Conservation (phyloP, 2,329 filamentous ascomycete species). For the Cytospora schulzeri region DNA sequence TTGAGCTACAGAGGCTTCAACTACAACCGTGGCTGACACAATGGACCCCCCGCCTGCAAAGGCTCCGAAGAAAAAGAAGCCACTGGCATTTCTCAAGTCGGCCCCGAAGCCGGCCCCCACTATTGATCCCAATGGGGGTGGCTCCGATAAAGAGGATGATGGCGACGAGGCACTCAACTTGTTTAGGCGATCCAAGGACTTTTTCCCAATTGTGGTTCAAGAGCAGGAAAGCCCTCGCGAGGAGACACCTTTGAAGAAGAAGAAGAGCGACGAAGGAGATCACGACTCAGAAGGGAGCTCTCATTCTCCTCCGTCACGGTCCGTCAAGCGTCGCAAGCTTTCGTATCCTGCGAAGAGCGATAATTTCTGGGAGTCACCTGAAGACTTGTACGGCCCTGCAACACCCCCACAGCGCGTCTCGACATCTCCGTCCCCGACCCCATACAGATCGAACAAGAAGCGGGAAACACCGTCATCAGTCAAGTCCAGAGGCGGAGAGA, state of each 20-base stretch:
- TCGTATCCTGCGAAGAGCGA: constrained; percentile 6
- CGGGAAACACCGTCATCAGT: constrained; percentile 4
- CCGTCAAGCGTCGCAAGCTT: constrained; percentile 24
- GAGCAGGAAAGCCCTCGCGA: constrained; percentile 30
- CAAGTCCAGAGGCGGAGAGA: constrained; percentile 27
- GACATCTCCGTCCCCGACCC: background rate
- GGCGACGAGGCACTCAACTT: constrained; percentile 45
- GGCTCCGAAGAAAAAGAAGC: constrained; percentile 30
- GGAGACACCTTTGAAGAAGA: constrained; percentile 21
- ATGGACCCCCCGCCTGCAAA: constrained; percentile 14
- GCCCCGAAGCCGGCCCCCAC: constrained; percentile 1
- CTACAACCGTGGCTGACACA: constrained; percentile 15
- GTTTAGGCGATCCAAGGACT: constrained; percentile 54
- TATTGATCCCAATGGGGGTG: background rate
- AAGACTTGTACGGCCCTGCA: constrained; percentile 25
- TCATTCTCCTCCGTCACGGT: constrained; percentile 1
- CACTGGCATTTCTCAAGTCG: constrained; percentile 33
- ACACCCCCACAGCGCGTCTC: constrained; percentile 19
- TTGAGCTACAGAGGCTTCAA: background rate
- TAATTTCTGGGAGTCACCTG: constrained; percentile 7
- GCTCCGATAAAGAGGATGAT: constrained; percentile 6
- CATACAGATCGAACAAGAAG: background rate
- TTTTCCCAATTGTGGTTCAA: constrained; percentile 44
- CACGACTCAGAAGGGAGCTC: constrained; percentile 29
- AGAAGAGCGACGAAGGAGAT: background rate